Percentiles rank a stretch among this genome's conserved stretches.
These are phyloP conservation scores for Heliocybe sulcata DNA, from an alignment of 1,284 basidiomycete genomes.

Conservation along the genomic window DNA sequence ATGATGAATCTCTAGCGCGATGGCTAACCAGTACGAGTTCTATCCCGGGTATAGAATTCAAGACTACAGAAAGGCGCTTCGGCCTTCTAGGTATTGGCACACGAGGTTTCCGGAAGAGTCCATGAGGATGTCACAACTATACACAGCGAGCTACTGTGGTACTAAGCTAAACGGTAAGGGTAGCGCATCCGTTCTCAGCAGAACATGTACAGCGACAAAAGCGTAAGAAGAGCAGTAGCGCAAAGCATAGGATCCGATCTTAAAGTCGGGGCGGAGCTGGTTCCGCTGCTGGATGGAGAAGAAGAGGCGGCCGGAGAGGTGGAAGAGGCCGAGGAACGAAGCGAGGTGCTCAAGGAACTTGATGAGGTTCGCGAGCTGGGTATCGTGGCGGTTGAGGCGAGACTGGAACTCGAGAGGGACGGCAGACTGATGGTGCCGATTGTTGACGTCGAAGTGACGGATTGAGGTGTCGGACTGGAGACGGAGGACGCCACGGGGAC, in stretches of 20 bases:
- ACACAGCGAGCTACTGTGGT: not conserved
- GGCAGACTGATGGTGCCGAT: constrained; percentile 31
- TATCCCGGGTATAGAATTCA: not conserved
- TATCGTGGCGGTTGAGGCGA: not conserved
- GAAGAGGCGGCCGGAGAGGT: not conserved
- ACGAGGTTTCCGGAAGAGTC: not conserved
- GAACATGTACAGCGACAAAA: not conserved
- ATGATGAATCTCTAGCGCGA: too few relatives aligned
- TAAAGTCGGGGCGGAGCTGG: not conserved
- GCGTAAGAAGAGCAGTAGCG: not conserved
- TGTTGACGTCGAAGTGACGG: constrained; percentile 7
- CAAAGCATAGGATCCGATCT: not conserved
- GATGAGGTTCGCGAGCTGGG: not conserved
- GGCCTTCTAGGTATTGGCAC: not conserved
- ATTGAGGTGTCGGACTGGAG: constrained; percentile 1
- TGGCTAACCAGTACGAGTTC: too few relatives aligned
- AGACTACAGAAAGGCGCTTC: not conserved
- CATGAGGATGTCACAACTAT: not conserved
- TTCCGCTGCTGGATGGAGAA: not conserved
- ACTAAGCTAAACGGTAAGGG: not conserved
- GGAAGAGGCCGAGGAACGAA: not conserved
- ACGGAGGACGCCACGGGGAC: constrained; percentile 36
- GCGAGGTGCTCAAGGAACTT: not conserved
- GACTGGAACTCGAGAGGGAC: constrained; percentile 2
- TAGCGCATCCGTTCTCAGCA: not conserved